phyloP scores from a whole-genome alignment of 1,284 basidiomycete genomes.

The Sporisorium scitamineum region DNA sequence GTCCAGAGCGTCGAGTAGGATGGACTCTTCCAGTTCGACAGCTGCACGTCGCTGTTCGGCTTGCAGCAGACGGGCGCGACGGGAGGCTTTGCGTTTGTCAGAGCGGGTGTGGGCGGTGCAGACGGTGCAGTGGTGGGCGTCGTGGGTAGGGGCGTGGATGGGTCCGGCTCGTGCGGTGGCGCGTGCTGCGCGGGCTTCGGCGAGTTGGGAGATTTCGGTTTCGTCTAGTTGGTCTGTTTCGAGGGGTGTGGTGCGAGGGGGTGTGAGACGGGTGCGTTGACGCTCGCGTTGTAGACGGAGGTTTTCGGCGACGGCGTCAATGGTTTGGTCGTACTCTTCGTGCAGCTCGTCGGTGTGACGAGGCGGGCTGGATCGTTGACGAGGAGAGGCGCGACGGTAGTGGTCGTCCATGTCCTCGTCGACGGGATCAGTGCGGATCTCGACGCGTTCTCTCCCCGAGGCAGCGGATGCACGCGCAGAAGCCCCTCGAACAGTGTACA shows the following conservation, averaged over 20 bases:
- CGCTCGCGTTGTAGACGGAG: constrained; percentile 26
- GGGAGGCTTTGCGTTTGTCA: constrained; percentile 26
- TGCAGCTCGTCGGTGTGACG: constrained; percentile 3
- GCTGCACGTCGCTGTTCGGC: constrained; percentile 27
- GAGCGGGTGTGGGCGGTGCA: constrained; percentile 12
- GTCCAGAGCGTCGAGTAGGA: constrained; percentile 25
- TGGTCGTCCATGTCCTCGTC: constrained; percentile 21
- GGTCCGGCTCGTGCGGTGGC: constrained; percentile 21
- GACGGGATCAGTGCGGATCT: constrained; percentile 33
- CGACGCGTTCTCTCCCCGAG: constrained; percentile 4
- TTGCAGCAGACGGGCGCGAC: constrained; percentile 19
- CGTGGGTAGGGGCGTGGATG: constrained; percentile 17
- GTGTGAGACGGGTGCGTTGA: constrained; percentile 11
- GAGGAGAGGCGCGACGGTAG: constrained; percentile 22
- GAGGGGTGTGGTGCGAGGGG: neutral
- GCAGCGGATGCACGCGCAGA: constrained; percentile 2
- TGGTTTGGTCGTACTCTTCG: constrained; percentile 42
- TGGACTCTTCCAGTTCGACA: constrained; percentile 39
- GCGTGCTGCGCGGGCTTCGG: constrained; percentile 28
- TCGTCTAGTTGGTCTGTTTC: constrained; percentile 26
- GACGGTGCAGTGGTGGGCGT: constrained; percentile 39
- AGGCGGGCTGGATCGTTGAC: constrained; percentile 4
- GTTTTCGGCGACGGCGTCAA: constrained; percentile 45
- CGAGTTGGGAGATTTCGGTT: constrained; percentile 47
- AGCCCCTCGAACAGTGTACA: constrained; percentile 4